A percentile compares a stretch with the other conserved stretches of the same genome.
Conservation (phyloP, 306 rosid species). For the Cotoneaster glaucophyllus region DNA sequence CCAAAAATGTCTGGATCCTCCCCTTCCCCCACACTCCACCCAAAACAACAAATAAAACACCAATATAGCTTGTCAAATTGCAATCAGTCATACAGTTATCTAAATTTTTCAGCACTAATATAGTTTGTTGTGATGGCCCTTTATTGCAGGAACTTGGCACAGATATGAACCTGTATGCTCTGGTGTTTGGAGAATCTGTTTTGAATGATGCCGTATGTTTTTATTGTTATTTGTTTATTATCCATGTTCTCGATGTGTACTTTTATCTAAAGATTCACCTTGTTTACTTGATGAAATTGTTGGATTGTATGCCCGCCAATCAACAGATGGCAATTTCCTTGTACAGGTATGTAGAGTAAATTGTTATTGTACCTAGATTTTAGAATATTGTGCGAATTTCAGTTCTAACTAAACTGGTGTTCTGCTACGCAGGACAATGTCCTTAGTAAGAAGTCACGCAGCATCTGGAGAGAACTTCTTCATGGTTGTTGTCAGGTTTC, state of each 20-base stretch:
- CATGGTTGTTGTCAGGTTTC: slow-evolving; percentile 79
- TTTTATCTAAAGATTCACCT: slow-evolving; percentile 17
- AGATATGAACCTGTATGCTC: slow-evolving; percentile 84
- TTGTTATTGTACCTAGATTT: neutral
- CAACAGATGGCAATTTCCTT: slow-evolving; percentile 93
- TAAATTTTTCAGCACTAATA: neutral
- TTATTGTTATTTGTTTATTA: slow-evolving; percentile 4
- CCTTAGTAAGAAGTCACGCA: slow-evolving; percentile 57
- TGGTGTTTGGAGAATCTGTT: slow-evolving; percentile 98
- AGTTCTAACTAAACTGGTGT: slow-evolving; percentile 14
- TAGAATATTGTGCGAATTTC: slow-evolving; percentile 15
- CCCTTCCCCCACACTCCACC: neutral
- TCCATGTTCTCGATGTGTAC: slow-evolving; percentile 11
- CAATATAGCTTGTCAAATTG: neutral
- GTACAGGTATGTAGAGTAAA: slow-evolving; percentile 64
- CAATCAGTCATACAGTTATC: neutral
- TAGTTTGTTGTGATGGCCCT: neutral
- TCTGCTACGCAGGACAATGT: slow-evolving; percentile 69
- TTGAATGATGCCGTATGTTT: slow-evolving; percentile 90
- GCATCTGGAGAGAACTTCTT: slow-evolving; percentile 66
- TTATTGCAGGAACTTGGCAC: slow-evolving; percentile 87
- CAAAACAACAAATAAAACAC: neutral
- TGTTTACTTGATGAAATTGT: slow-evolving; percentile 10
- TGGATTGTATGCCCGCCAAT: slow-evolving; percentile 16
- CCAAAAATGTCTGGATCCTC: neutral